phyloP scores from a whole-genome alignment of 345 rosid genomes.

The Brassica carinata region DNA sequence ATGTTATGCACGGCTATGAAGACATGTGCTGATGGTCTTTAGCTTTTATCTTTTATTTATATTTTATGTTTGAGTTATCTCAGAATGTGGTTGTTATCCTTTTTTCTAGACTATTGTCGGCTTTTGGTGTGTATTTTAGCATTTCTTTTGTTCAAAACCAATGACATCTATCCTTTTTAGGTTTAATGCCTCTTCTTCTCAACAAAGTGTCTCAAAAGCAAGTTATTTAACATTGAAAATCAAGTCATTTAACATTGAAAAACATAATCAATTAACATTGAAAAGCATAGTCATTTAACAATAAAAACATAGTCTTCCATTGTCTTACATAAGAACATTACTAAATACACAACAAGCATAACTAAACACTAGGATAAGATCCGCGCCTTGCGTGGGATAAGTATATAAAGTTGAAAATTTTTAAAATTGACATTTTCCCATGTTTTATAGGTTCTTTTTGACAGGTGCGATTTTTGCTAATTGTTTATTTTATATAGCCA shows the following conservation, averaged over 20 bases:
- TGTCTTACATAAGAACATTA: too few relatives aligned
- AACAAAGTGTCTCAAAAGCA: background rate
- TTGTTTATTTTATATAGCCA: too few relatives aligned
- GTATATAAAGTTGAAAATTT: too few relatives aligned
- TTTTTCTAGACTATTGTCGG: background rate
- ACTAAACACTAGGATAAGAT: background rate
- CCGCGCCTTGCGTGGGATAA: too few relatives aligned
- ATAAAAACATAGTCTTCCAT: too few relatives aligned
- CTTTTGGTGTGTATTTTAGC: background rate
- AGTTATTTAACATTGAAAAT: background rate
- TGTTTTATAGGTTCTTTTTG: too few relatives aligned
- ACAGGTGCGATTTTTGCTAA: too few relatives aligned
- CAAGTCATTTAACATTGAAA: background rate
- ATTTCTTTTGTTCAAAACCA: too few relatives aligned
- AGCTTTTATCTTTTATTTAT: background rate
- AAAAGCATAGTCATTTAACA: background rate
- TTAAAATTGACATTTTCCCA: too few relatives aligned
- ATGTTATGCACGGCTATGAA: background rate
- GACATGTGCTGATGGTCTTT: background rate
- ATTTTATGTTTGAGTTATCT: background rate
- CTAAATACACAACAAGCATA: background rate
- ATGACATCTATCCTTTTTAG: background rate
- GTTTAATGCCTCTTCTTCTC: background rate
- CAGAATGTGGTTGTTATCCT: background rate
- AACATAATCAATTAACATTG: background rate